Conservation (phyloP, 73 alveolate species). For the Paramecium caudatum region DNA sequence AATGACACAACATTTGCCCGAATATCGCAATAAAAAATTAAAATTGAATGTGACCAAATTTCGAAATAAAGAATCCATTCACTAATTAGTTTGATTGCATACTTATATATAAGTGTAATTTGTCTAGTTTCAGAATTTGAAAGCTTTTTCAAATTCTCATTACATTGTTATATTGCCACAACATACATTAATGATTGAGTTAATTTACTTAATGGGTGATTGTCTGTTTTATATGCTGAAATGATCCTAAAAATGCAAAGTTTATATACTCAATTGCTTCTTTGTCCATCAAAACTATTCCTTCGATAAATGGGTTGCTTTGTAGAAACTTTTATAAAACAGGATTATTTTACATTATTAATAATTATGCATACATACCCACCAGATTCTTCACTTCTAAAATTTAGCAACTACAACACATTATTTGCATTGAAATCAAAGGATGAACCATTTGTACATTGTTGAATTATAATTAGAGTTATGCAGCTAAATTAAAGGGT, state of each 20-base stretch:
- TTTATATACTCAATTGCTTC: slow-evolving; percentile 54
- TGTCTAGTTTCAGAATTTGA: slow-evolving; percentile 11
- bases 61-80: slow-evolving; percentile 10
- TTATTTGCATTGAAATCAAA: neutral
- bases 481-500: neutral
- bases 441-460: neutral
- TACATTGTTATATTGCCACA: slow-evolving; percentile 1
- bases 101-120: slow-evolving; percentile 47
- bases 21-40: slow-evolving; percentile 20
- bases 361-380: slow-evolving; percentile 28
- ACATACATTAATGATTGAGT: slow-evolving; percentile 67
- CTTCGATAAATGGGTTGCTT: slow-evolving; percentile 28
- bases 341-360: slow-evolving; percentile 32
- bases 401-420: neutral
- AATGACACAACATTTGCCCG: slow-evolving; percentile 9
- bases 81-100: neutral
- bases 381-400: neutral
- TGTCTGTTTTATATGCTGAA: slow-evolving; percentile 1
- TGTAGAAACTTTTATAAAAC: neutral
- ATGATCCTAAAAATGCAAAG: neutral
- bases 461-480: neutral
- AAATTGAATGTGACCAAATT: slow-evolving; percentile 32
- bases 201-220: neutral
- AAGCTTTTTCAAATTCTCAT: slow-evolving; percentile 39
- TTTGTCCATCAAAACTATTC: slow-evolving; percentile 25